A percentile compares a stretch with the other conserved stretches of the same genome.
Evolutionary conservation across 1,139 yeast species (phyloP).

Genomic region (Kurtzmaniella natalensis): DNA sequence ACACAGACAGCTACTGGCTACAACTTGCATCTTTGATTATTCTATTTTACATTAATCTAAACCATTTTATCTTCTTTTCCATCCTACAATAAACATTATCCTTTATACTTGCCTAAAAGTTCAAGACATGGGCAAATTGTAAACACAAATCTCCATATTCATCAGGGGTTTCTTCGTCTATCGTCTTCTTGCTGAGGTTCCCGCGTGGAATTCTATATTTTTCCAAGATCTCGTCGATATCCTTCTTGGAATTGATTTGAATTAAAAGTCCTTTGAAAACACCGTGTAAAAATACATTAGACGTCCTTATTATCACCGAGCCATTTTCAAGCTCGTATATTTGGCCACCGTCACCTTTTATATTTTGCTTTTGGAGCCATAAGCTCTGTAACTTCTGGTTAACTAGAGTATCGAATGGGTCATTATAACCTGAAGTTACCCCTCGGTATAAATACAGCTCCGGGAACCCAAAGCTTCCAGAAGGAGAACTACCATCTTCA

Average conservation of each 20-base stretch:
- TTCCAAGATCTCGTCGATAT: conserved; percentile 23
- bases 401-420: conserved; percentile 45
- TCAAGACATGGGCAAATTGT: conserved; percentile 44
- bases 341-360: conserved; percentile 74
- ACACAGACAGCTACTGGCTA: no score
- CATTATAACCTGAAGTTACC: conserved; percentile 47
- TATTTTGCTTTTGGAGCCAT: conserved; percentile 70
- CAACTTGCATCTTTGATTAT: no score
- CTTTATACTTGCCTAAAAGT: conserved; percentile 27
- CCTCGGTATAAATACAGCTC: conserved; percentile 37
- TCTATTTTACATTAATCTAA: no score
- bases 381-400: conserved; percentile 60
- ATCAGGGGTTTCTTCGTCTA: conserved; percentile 26
- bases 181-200: conserved; percentile 28
- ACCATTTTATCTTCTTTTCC: no score
- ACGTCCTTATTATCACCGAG: conserved; percentile 48
- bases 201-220: conserved; percentile 42
- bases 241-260: conserved; percentile 42
- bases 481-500: conserved; percentile 24
- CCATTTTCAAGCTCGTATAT: conserved; percentile 52
- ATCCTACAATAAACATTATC: no score
- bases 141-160: conserved; percentile 41
- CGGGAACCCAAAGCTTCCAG: conserved; percentile 28
- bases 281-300: conserved; percentile 73
- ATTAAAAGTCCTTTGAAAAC: conserved; percentile 66